phyloP scores from a whole-genome alignment of 768 basidiomycete species.

The Hericium erinaceus region DNA sequence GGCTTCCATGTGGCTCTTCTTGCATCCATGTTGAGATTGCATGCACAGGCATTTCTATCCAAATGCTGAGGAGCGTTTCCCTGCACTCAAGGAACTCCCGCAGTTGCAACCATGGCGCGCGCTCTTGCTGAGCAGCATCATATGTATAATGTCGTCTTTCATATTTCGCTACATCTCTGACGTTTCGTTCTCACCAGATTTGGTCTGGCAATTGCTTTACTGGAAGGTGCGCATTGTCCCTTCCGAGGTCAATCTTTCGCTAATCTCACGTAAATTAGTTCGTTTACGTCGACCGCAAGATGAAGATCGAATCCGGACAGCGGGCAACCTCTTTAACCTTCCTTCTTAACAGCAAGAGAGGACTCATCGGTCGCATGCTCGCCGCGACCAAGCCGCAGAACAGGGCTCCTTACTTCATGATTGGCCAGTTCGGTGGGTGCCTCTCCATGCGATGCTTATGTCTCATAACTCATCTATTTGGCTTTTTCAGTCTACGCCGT shows the following conservation, averaged over 20 bases:
- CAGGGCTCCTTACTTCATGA: conserved; percentile 71
- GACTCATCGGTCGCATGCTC: conserved; percentile 68
- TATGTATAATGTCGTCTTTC: conserved; percentile 52
- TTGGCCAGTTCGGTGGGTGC: conserved; percentile 66
- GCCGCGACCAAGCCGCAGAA: conserved; percentile 48
- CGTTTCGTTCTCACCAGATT: conserved; percentile 38
- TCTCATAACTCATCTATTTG: conserved; percentile 2
- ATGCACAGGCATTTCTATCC: conserved; percentile 77
- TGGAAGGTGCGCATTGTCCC: conserved; percentile 57
- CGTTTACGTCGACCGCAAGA: conserved; percentile 77
- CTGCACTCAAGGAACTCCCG: conserved; percentile 65
- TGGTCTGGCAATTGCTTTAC: conserved; percentile 88
- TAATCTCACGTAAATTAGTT: conserved; percentile 36
- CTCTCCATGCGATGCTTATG: conserved; percentile 1
- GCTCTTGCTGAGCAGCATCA: conserved; percentile 68
- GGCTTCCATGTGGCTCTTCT: background rate
- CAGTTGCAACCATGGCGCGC: conserved; percentile 63
- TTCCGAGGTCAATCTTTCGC: background rate
- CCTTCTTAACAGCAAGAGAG: conserved; percentile 81
- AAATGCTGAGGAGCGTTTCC: conserved; percentile 70
- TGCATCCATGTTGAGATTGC: background rate
- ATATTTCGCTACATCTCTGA: background rate
- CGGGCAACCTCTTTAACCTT: conserved; percentile 86
- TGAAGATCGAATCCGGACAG: conserved; percentile 87
- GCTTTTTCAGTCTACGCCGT: conserved; percentile 61